Base-by-base conservation (phyloP, 2,329 filamentous ascomycete genomes). In the Chaetomiaceae sp. region DNA sequence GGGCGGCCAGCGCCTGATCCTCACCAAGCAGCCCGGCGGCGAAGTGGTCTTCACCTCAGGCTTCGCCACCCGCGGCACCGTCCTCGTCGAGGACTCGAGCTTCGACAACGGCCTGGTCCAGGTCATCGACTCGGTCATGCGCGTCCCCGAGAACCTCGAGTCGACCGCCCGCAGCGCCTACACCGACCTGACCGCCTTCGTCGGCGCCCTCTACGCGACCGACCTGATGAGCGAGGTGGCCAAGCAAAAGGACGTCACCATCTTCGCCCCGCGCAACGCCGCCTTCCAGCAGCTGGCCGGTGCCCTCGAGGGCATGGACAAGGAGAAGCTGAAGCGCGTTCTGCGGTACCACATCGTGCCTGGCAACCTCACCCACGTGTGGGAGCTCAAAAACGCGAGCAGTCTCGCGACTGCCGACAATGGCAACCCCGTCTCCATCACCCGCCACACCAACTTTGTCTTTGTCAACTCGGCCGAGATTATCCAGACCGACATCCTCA, bases 271-370 rank as follows among this genome's bases (percentile, higher is more conserved):
- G 12, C 71, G 65, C 61, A 79, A 80, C 60, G 67, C 68, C 3
- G 78, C 78, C 1, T 80, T 82, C 69, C 70, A 75, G 45, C 66
- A 69, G 39, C 74, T 81, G 34, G 74, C 72, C 51, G 73, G 71
- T 23, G 71, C 72, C 1, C 57, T 80, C n/a, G 61, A 64, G 12
- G 68, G 68, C 55, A 64, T 79, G 9, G 69, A 68, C 46, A 59
- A 61, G 1, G 64, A 68, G 4, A 68, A 76, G 4, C 67, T 81
- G 3, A 60, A 67, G 11, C 61, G 63, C 20, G 70, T 84, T 15
- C 70, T 84, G 6, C 62, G 70, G 19, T 84, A 84, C 68, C 81
- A 85, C 64, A 71, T 83, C 40, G 69, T 83, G 31, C 74, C 76
- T 12, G 75, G 73, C 46, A 71, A 71, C 7, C 73, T 84, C 2